A percentile compares a stretch with the other conserved stretches of the same genome.
These are phyloP conservation scores for Candida sanyaensis DNA, from an alignment of 1,139 yeast species.

Conservation along the genomic window DNA sequence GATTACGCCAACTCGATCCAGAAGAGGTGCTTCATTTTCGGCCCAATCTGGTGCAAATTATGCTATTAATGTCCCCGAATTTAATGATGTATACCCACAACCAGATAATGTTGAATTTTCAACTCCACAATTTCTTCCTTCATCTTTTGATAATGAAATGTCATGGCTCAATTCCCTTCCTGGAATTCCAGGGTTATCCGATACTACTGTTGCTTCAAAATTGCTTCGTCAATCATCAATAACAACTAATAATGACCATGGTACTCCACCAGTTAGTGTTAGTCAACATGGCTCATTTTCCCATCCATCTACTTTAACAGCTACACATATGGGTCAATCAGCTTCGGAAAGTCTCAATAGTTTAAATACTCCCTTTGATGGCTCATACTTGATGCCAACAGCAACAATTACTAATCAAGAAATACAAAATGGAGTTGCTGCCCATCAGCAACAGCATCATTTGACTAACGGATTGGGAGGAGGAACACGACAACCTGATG, in stretches of 20 bases:
- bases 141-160: constrained; percentile 38
- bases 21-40: constrained; percentile 71
- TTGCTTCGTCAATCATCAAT: constrained; percentile 9
- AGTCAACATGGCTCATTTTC: constrained; percentile 15
- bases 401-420: constrained; percentile 33
- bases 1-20: constrained; percentile 13
- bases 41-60: constrained; percentile 77
- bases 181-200: constrained; percentile 39
- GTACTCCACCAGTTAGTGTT: constrained; percentile 11
- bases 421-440: constrained; percentile 15
- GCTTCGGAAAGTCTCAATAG: constrained; percentile 14
- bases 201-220: constrained; percentile 8
- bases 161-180: constrained; percentile 33
- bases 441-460: constrained; percentile 9
- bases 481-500: not conserved
- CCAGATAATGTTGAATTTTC: constrained; percentile 64
- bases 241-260: constrained; percentile 4
- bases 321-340: constrained; percentile 5
- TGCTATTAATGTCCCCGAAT: constrained; percentile 50
- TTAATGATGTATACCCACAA: constrained; percentile 49
- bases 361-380: constrained; percentile 10
- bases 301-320: constrained; percentile 9
- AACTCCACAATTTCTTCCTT: constrained; percentile 63
- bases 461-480: constrained; percentile 16
- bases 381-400: constrained; percentile 37